Base-by-base conservation (phyloP, 2,329 filamentous ascomycete species). In the Colletotrichum sansevieriae region DNA sequence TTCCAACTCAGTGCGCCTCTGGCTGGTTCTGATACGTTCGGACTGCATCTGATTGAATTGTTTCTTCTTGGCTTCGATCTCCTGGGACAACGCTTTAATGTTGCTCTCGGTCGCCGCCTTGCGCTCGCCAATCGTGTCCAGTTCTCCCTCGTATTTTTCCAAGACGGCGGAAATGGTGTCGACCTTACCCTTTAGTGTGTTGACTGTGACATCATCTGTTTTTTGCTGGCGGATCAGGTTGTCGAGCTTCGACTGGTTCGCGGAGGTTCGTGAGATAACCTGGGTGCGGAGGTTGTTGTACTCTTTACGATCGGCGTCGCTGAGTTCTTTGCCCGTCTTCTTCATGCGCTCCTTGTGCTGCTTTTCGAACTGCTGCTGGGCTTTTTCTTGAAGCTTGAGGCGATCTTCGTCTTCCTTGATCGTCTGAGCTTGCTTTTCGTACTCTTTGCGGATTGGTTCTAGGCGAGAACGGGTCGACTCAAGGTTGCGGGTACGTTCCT, bases 51-150 rank as follows among this genome's bases (percentile, higher is more conserved):
- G 88, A 76, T 97, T 96, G 76, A 94, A 92, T 69, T 96, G 92
- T 76, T 95, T 97, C 82, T 97, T 97, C 83, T 97, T 98, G 25
- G 84, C 81, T 35, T 94, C 91, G 57, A 97, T 92, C n/a, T 96
- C 92, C 70, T 88, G 87, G 8, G 89, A 86, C n/a, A 92, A 86
- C 54, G 92, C 85, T 72, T 91, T 91, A 68, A 91, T 87, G 8
- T 84, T 83, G 11, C 85, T 82, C 68, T 92, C 88, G 12, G 90
- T 86, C 4, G 87, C 81, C 44, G 87, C 83, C 74, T 89, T 92
- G 65, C 92, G 89, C 74, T 94, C 90, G 68, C 87, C 85, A 69
- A 97, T 88, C 15, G 86, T 87, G 44, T 85, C 81, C 15, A 94
- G 82, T 70, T 98, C 94, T 4, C 86, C 85, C 70, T 93, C 89